Evolutionary conservation across 2,329 filamentous ascomycete genomes (phyloP).

Genomic region (Aureobasidium sp.): DNA sequence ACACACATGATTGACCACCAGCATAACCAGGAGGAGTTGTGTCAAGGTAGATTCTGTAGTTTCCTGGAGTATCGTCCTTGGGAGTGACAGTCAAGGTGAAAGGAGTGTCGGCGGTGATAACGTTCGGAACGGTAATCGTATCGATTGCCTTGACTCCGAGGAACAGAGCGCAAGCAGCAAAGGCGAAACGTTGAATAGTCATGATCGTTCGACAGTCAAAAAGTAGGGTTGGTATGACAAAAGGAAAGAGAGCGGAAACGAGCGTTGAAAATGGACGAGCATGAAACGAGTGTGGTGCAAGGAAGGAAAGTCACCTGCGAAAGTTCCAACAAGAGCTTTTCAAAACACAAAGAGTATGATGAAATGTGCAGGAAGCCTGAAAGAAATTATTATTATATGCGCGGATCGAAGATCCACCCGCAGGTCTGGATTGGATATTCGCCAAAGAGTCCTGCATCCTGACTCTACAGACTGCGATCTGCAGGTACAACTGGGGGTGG

Average conservation of each 20-base stretch:
- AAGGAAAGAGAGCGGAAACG: neutral
- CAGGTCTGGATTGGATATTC: conserved; percentile 10
- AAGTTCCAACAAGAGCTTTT: neutral
- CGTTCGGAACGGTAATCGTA: conserved; percentile 24
- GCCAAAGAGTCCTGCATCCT: neutral
- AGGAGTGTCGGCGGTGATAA: conserved; percentile 21
- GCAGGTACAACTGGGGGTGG: neutral
- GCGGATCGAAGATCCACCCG: conserved; percentile 6
- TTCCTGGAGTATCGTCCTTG: conserved; percentile 23
- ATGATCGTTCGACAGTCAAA: neutral
- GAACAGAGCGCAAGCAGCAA: conserved; percentile 7
- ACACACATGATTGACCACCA: conserved; percentile 28
- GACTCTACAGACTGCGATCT: conserved; percentile 6
- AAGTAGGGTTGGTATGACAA: neutral
- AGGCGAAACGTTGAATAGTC: conserved; percentile 9
- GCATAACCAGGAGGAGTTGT: conserved; percentile 27
- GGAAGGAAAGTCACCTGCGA: neutral
- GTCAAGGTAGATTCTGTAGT: conserved; percentile 31
- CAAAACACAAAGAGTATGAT: neutral
- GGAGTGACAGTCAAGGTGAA: conserved; percentile 34
- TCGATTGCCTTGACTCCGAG: conserved; percentile 21
- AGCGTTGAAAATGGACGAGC: neutral
- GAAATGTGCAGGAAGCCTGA: conserved; percentile 2
- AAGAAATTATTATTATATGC: conserved; percentile 12
- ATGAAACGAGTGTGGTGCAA: conserved; percentile 9